phyloP scores from a whole-genome alignment of 148 eudicot species.

The Camellia japonica region DNA sequence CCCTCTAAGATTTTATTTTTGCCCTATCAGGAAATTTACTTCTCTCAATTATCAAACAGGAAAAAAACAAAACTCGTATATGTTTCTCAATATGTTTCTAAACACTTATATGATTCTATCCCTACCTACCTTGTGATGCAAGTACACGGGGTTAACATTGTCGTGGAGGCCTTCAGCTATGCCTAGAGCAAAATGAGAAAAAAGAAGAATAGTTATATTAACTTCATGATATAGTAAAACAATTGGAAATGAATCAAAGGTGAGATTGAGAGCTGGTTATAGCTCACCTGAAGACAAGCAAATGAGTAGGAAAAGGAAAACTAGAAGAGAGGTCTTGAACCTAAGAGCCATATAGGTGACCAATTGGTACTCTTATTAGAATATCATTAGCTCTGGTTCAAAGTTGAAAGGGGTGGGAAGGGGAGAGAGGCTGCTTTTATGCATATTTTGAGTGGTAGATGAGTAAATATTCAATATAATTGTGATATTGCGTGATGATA shows the following conservation, averaged over 20 bases:
- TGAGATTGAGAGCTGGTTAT: neutral
- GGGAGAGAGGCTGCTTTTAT: conserved; percentile 17
- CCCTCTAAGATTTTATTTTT: too few relatives aligned
- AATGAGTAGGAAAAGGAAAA: conserved; percentile 36
- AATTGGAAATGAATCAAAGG: neutral
- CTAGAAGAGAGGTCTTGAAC: conserved; percentile 25
- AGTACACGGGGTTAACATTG: conserved; percentile 2
- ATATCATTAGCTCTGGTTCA: neutral
- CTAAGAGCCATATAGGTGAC: conserved; percentile 40
- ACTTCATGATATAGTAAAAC: neutral
- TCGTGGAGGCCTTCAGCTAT: conserved; percentile 19
- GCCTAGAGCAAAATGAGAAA: conserved; percentile 20
- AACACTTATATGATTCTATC: too few relatives aligned
- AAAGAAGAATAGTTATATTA: conserved; percentile 4
- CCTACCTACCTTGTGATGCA: conserved; percentile 36
- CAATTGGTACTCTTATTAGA: neutral
- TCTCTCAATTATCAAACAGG: too few relatives aligned
- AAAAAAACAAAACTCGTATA: too few relatives aligned
- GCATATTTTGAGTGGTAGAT: neutral
- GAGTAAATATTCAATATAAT: too few relatives aligned
- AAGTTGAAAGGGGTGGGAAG: neutral
- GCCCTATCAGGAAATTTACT: too few relatives aligned
- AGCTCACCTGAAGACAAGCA: conserved; percentile 24
- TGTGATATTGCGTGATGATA: too few relatives aligned
- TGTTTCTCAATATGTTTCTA: too few relatives aligned